These are phyloP conservation scores for Gynochthodes officinalis DNA, from an alignment of 257 asterid genomes.

Conservation along the genomic window DNA sequence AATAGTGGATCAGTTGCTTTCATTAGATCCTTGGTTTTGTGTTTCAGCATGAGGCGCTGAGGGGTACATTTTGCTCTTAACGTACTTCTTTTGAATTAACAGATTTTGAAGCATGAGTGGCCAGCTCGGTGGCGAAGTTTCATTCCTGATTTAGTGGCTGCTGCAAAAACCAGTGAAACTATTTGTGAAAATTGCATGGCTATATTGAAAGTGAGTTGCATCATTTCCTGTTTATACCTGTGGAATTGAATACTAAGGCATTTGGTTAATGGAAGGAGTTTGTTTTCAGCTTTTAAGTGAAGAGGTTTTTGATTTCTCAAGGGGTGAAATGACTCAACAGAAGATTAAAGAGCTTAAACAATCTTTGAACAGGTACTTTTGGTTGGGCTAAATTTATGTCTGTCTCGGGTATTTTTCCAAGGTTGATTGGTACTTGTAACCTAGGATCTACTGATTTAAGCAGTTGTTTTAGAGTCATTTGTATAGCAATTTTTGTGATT, in stretches of 20 bases:
- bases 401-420: background rate
- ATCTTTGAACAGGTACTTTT: constrained; percentile 76
- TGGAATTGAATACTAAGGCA: constrained; percentile 3
- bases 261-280: constrained; percentile 16
- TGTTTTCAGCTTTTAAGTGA: constrained; percentile 90
- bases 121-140: constrained; percentile 92
- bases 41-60: background rate
- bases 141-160: constrained; percentile 95
- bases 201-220: constrained; percentile 62
- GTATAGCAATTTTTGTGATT: background rate
- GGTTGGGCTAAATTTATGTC: background rate
- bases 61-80: background rate
- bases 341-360: constrained; percentile 95
- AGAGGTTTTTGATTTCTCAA: constrained; percentile 97
- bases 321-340: constrained; percentile 99
- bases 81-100: constrained; percentile 19
- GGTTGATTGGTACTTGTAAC: background rate
- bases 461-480: background rate
- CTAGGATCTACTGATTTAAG: background rate
- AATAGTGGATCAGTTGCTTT: background rate
- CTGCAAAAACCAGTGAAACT: constrained; percentile 93
- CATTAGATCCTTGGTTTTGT: background rate
- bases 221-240: constrained; percentile 11
- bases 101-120: constrained; percentile 99
- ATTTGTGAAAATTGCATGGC: constrained; percentile 99